Conservation (phyloP, 495 filamentous ascomycete genomes). For the Trichoderma virens region DNA sequence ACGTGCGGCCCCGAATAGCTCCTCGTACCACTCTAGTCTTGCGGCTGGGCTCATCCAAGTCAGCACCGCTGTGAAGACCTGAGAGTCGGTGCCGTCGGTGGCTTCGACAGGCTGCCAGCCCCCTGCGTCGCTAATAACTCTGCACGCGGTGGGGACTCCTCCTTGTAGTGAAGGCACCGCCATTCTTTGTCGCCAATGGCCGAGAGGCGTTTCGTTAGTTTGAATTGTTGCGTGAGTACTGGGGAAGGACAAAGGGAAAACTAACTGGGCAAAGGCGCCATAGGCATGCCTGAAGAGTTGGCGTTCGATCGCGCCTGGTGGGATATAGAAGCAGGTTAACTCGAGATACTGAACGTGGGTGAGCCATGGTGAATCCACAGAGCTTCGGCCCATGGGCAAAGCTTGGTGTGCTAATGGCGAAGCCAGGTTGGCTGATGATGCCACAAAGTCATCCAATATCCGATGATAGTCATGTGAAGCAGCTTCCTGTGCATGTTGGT, state of each 20-base stretch:
- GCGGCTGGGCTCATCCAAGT: not conserved
- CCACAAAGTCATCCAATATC: not conserved
- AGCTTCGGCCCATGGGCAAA: not conserved
- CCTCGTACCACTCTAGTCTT: not conserved
- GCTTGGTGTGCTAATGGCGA: not conserved
- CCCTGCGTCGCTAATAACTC: not conserved
- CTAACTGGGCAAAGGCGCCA: not conserved
- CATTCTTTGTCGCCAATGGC: not conserved
- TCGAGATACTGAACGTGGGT: not conserved
- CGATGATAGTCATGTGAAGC: not conserved
- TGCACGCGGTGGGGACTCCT: not conserved
- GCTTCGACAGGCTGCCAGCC: not conserved
- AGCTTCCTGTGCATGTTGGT: not conserved
- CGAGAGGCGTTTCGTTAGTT: not conserved
- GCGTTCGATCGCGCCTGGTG: not conserved
- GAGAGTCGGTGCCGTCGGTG: not conserved
- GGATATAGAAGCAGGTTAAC: not conserved
- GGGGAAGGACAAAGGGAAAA: not conserved
- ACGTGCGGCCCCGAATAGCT: not conserved
- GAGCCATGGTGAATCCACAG: not conserved
- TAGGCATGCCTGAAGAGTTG: not conserved
- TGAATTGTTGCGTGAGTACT: not conserved
- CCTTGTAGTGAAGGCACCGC: not conserved
- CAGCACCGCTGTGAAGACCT: not conserved
- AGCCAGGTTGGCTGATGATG: not conserved